Evolutionary conservation across 2,329 filamentous ascomycete genomes (phyloP), one percentile per base, ranked within the genome.

Genomic region (Leptographium wingfieldii): DNA sequence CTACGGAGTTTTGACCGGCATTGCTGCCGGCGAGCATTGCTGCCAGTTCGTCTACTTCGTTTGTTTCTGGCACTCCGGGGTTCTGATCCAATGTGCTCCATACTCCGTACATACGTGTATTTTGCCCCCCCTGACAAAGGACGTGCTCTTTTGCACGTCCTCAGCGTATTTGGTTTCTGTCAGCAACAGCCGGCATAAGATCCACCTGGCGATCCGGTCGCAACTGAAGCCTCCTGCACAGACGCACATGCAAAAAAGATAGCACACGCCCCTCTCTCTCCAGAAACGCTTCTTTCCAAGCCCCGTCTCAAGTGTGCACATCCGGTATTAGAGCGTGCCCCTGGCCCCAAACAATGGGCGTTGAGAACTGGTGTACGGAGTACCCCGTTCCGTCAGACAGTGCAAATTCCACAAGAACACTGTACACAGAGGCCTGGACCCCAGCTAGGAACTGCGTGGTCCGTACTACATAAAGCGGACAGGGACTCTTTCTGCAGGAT

Each of bases 121-220:
- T 22, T 22, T 22, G 22, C 22, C 22, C 22, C 29, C 29, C 29
- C 29, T 31, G 29, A 31, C 29, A 31, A 31, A 31, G 29, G 40
- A 12, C 12, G 40, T 43, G 40, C 40, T 5, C 40, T 19, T 11
- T 43, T 43, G 12, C 40, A 31, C 29, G 29, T 31, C 22, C 40
- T 46, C 40, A 7, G 40, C 40, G 14, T 6, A 46, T 16, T 11
- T n/a, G n/a, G 4, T 49, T n/a, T 22, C 22, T 22, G n/a, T 22
- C 29, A 53, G 25, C 31, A 27, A 29, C 65, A 70, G 67, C 72
- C 73, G 74, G 74, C 74, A 76, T 75, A 74, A 76, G 71, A 76
- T 73, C 70, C 74, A 66, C 72, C 73, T 67, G 70, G 70, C 70
- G 72, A 73, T 75, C 74, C 75, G 74, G 75, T 77, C 73, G 72